Evolutionary conservation across 116 monocot species (phyloP).

Genomic region (Dioscorea cayenensis): DNA sequence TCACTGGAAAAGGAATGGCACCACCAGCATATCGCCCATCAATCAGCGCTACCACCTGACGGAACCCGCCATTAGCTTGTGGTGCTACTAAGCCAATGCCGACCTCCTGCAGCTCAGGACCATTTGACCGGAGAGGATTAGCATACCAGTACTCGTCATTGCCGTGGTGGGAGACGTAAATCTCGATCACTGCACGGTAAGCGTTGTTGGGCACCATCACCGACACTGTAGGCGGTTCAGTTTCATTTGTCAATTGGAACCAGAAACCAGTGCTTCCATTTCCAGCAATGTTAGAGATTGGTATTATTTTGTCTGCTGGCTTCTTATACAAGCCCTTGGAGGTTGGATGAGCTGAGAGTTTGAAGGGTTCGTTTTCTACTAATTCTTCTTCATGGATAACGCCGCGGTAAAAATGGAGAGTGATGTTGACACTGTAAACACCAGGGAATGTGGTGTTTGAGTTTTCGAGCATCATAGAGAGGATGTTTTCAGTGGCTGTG

Average conservation of each 20-base stretch:
- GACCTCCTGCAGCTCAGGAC: neutral
- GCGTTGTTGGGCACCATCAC: conserved; percentile 38
- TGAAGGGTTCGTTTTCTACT: neutral
- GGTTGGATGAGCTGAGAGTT: conserved; percentile 18
- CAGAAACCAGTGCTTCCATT: conserved; percentile 28
- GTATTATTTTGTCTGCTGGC: conserved; percentile 48
- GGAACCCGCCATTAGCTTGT: conserved; percentile 23
- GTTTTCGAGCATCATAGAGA: conserved; percentile 58
- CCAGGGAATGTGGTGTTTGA: conserved; percentile 32
- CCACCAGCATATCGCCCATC: conserved; percentile 21
- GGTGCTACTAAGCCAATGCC: neutral
- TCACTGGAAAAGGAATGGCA: conserved; percentile 27
- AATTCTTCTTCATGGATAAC: neutral
- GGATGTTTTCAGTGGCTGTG: neutral
- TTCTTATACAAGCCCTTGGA: conserved; percentile 19
- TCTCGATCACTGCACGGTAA: conserved; percentile 44
- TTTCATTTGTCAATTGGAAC: conserved; percentile 34
- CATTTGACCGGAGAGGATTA: conserved; percentile 31
- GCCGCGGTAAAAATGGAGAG: conserved; percentile 38
- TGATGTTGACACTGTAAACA: conserved; percentile 36
- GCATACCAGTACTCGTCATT: conserved; percentile 61
- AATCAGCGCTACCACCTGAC: conserved; percentile 18
- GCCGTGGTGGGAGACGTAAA: conserved; percentile 41
- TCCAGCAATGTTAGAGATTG: conserved; percentile 18
- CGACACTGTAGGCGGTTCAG: conserved; percentile 1